Percentiles rank a stretch among this genome's conserved stretches.
These are phyloP conservation scores for Diplodia seriata DNA, from an alignment of 2,329 filamentous ascomycete species.

Conservation along the genomic window DNA sequence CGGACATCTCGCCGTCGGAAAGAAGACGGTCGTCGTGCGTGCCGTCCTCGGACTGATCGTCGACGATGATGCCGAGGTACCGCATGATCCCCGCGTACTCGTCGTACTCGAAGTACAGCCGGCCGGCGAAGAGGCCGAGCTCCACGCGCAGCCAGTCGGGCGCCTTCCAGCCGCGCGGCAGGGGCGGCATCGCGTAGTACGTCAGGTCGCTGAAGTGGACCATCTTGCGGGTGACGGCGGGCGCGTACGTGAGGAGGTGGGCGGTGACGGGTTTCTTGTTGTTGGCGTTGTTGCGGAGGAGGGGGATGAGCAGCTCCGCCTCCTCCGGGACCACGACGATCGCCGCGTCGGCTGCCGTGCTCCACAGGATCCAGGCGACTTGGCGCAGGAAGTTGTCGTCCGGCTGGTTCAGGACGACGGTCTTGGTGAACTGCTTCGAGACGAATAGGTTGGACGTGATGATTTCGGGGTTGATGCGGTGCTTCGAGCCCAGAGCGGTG, in stretches of 20 bases:
- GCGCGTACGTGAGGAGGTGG: constrained; percentile 64
- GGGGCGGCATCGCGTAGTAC: constrained; percentile 60
- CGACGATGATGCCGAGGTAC: constrained; percentile 40
- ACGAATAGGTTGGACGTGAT: constrained; percentile 47
- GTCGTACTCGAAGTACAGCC: constrained; percentile 64
- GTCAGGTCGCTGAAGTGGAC: constrained; percentile 62
- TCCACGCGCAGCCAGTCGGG: constrained; percentile 65
- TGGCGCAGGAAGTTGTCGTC: constrained; percentile 55
- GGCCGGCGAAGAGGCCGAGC: constrained; percentile 66
- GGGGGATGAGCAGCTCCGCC: constrained; percentile 61
- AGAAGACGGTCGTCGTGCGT: background rate
- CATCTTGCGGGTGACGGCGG: constrained; percentile 68
- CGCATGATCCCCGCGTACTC: constrained; percentile 49
- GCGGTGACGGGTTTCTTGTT: constrained; percentile 41
- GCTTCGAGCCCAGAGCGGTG: constrained; percentile 49
- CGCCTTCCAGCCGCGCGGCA: constrained; percentile 51
- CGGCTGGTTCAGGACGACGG: constrained; percentile 49
- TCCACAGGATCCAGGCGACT: constrained; percentile 70
- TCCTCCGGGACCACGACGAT: constrained; percentile 70
- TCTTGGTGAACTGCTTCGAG: constrained; percentile 58
- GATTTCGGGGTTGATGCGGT: constrained; percentile 39
- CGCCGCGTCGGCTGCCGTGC: constrained; percentile 53
- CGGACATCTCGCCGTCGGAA: background rate
- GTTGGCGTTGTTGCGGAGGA: constrained; percentile 40
- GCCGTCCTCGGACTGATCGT: background rate